Evolutionary conservation across 306 rosid species (phyloP), one percentile per base, ranked within the genome.

Genomic region (Medicago truncatula): DNA sequence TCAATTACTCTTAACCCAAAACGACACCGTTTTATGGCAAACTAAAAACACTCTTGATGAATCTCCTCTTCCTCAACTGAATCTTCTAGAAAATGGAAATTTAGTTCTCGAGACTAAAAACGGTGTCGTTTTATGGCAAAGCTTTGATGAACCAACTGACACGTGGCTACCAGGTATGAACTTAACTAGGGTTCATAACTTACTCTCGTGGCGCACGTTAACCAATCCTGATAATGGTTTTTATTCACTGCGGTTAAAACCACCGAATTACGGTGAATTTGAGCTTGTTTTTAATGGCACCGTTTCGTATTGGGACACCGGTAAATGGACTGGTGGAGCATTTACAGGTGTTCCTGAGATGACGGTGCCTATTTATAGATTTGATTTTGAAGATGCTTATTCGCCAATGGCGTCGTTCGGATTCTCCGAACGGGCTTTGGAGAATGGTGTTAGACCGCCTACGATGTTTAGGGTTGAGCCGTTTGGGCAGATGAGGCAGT

Each of bases 121-220:
- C 49, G 88, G 86, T 38, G 56, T 7, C 8, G 75, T 89, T 61
- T 65, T 73, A 1, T 92, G 96, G 96, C 98, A 92, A 77, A 92
- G 98, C 85, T 92, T 92, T 81, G 94, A 92, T 17, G 74, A 71
- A 20, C 98, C 98, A 8, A 76, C 94, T 3, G 92, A 92, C 73
- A 86, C 88, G 16, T 92, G 96, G 96, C 86, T 92, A 0, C 96
- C 98, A 0, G 98, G 94, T 1, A 90, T 92, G 90, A 89, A 92
- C 58, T 85, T 92, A 36, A 87, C 98, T 47, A 71, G 57, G 1
- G 67, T 46, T n/a, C 76, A 73, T 8, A 76, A 50, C 2, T 61
- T 92, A 20, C 40, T 64, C 4, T 83, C 90, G 0, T 92, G 98
- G 98, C 77, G 81, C 28, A 77, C 87, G 80, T 17, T 44, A 7